Evolutionary conservation across 805 yeast genomes (phyloP).

Genomic region (Schizosaccharomyces pombe): DNA sequence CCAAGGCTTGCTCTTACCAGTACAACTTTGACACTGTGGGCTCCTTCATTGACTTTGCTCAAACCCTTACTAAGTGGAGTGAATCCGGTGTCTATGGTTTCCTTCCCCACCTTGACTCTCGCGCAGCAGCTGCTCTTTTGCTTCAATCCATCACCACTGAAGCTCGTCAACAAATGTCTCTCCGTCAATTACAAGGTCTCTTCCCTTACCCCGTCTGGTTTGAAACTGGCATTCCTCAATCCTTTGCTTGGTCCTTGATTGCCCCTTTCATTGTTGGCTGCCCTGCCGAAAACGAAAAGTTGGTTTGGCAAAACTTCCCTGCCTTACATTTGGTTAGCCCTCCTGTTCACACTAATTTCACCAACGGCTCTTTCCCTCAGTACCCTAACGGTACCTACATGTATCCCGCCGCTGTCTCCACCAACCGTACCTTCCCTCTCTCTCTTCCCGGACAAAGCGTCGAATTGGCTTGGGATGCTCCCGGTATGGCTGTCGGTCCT

Average conservation of each 20-base stretch:
- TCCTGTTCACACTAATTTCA: slow-evolving; percentile 2
- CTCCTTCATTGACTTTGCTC: slow-evolving; percentile 6
- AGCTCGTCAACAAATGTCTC: slow-evolving; percentile 6
- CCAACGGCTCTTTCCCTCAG: slow-evolving; percentile 3
- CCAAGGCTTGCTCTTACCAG: slow-evolving; percentile 4
- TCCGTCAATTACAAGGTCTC: slow-evolving; percentile 7
- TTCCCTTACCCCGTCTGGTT: slow-evolving; percentile 7
- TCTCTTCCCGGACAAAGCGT: slow-evolving; percentile 5
- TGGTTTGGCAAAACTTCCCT: slow-evolving; percentile 7
- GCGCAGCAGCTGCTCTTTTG: slow-evolving; percentile 6
- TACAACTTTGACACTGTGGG: slow-evolving; percentile 4
- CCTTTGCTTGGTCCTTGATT: slow-evolving; percentile 7
- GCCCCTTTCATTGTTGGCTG: slow-evolving; percentile 6
- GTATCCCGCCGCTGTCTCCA: slow-evolving; percentile 5
- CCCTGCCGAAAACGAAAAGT: slow-evolving; percentile 1
- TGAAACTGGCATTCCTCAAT: slow-evolving; percentile 6
- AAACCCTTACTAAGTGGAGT: slow-evolving; percentile 6
- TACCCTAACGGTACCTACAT: slow-evolving; percentile 4
- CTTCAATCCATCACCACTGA: slow-evolving; percentile 7
- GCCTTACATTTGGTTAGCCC: slow-evolving; percentile 6
- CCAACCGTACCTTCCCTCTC: slow-evolving; percentile 5
- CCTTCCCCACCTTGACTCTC: slow-evolving; percentile 6
- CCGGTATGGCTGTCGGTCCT: slow-evolving; percentile 7
- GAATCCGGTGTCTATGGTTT: slow-evolving; percentile 10
- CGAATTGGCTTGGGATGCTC: slow-evolving; percentile 4